Conservation (phyloP, 2,329 filamentous ascomycete species). For the Dendryphion nanum region DNA sequence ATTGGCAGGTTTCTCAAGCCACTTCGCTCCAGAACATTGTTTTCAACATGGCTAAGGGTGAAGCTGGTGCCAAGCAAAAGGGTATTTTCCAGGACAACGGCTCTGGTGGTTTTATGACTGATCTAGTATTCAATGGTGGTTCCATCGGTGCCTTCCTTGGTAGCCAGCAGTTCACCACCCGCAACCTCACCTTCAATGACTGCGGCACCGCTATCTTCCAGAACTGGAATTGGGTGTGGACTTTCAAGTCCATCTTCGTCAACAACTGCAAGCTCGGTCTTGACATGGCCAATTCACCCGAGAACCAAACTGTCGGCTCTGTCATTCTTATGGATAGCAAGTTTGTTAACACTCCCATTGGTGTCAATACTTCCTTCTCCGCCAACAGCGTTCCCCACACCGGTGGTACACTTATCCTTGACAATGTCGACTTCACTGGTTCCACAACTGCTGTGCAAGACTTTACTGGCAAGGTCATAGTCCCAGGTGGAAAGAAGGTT, state of each 20-base stretch:
- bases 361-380: constrained; percentile 73
- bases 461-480: constrained; percentile 58
- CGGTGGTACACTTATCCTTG: constrained; percentile 79
- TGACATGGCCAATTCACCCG: constrained; percentile 54
- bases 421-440: constrained; percentile 83
- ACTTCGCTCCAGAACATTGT: constrained; percentile 62
- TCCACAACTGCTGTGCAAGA: constrained; percentile 66
- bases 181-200: constrained; percentile 52
- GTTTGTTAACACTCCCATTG: constrained; percentile 72
- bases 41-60: constrained; percentile 54
- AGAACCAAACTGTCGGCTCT: constrained; percentile 78
- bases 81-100: constrained; percentile 62
- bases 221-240: constrained; percentile 58
- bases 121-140: constrained; percentile 61
- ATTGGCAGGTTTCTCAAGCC: constrained; percentile 68
- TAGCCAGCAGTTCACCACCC: constrained; percentile 61
- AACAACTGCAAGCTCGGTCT: constrained; percentile 48
- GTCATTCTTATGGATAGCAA: constrained; percentile 79
- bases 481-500: constrained; percentile 69
- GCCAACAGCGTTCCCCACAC: constrained; percentile 66
- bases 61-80: constrained; percentile 50
- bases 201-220: constrained; percentile 52
- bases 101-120: constrained; percentile 60
- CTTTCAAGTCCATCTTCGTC: constrained; percentile 46
- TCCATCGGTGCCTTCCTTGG: constrained; percentile 59